Conservation (phyloP, 768 basidiomycete genomes). For the Dacryopinax primogenitus region DNA sequence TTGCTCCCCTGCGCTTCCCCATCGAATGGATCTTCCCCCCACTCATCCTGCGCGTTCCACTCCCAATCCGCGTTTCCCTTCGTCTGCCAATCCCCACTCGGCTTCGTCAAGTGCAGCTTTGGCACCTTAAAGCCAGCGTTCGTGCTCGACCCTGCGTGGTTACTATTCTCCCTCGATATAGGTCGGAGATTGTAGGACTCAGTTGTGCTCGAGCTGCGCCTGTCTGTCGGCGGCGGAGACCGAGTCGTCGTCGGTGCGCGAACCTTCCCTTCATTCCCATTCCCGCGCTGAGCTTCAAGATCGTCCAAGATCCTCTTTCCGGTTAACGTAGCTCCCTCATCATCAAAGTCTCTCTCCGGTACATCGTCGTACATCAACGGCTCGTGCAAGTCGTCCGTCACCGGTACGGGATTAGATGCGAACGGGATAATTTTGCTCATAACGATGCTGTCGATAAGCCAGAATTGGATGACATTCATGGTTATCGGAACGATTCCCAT, state of each 20-base stretch:
- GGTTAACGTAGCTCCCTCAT: conserved; percentile 11
- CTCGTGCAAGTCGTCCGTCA: conserved; percentile 12
- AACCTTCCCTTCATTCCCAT: not conserved
- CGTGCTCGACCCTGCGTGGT: not conserved
- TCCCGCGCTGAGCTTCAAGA: conserved; percentile 10
- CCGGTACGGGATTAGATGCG: conserved; percentile 10
- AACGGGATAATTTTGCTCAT: conserved; percentile 36
- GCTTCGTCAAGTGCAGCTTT: not conserved
- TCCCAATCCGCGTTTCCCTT: conserved; percentile 7
- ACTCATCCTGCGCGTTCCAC: conserved; percentile 9
- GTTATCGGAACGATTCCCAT: conserved; percentile 81
- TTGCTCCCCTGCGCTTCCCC: not conserved
- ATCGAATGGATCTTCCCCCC: conserved; percentile 1
- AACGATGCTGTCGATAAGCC: conserved; percentile 87
- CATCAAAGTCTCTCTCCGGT: conserved; percentile 10
- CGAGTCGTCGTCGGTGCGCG: not conserved
- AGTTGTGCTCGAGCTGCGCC: not conserved
- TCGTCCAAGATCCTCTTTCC: conserved; percentile 7
- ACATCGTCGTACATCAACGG: conserved; percentile 9
- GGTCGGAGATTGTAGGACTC: not conserved
- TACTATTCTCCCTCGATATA: not conserved
- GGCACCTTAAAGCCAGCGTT: not conserved
- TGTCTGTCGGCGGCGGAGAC: not conserved
- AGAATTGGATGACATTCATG: conserved; percentile 87
- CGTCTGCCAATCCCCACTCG: conserved; percentile 5